Conservation (phyloP, 768 basidiomycete species). For the Imleria badia region DNA sequence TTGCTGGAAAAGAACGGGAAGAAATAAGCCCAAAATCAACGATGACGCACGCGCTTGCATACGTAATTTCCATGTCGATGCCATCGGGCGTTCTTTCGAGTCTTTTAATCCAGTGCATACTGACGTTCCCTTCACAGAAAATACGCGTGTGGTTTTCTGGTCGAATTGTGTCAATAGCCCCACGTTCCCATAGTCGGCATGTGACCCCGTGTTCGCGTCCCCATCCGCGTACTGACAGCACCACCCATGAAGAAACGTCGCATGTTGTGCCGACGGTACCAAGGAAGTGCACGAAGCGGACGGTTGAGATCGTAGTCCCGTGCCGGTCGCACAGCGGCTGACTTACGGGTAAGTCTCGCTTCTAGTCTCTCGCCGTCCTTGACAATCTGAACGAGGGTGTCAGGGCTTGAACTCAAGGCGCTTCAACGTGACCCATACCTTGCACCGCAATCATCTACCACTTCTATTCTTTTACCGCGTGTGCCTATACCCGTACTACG, state of each 20-base stretch:
- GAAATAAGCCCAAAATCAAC: constrained; percentile 9
- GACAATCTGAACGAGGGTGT: not conserved
- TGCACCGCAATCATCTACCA: constrained; percentile 49
- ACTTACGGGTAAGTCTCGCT: constrained; percentile 62
- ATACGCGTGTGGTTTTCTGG: constrained; percentile 6
- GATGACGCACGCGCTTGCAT: constrained; percentile 22
- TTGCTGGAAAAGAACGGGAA: constrained; percentile 23
- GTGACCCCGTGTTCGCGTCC: not conserved
- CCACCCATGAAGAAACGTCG: constrained; percentile 49
- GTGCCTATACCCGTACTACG: constrained; percentile 69
- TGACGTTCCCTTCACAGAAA: constrained; percentile 14
- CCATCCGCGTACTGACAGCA: not conserved
- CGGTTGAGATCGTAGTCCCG: constrained; percentile 78
- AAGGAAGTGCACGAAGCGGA: constrained; percentile 67
- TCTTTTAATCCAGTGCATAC: not conserved
- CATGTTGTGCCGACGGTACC: constrained; percentile 52
- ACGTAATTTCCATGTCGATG: constrained; percentile 26
- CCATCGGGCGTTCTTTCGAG: constrained; percentile 10
- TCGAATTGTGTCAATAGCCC: not conserved
- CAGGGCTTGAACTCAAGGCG: constrained; percentile 66
- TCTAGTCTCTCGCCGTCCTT: not conserved
- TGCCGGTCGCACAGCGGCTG: constrained; percentile 58
- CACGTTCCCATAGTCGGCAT: constrained; percentile 8
- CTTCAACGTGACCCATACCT: constrained; percentile 64
- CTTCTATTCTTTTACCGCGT: constrained; percentile 44